Evolutionary conservation across 495 filamentous ascomycete species (phyloP), one percentile per base, ranked within the genome.

Genomic region (Aspergillus hancockii): DNA sequence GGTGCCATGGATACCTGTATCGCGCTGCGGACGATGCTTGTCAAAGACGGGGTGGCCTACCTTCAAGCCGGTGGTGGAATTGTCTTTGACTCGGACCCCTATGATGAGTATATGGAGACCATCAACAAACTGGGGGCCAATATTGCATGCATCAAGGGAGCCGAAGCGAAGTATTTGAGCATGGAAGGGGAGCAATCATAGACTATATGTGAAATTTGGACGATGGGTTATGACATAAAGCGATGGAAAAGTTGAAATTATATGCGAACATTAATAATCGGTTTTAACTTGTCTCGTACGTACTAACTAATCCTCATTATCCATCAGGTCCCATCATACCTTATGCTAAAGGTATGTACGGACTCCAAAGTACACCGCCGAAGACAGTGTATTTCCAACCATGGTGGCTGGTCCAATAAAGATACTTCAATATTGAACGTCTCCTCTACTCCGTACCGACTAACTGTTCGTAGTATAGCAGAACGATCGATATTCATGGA

Each of bases 1-100:
- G 94, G 95, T 9, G 91, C 90, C 13, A 98, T 98, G 94, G 94
- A 98, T 70, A 97, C 93, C 2, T 97, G 93, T 71, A 98, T 98
- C 74, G 94, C 94, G n/a, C 78, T 98, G 58, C 83, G 94, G 40
- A 98, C 94, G 9, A 98, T 98, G 94, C 64, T 97, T 68, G 81
- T 94, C 47, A 98, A 98, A 77, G 89, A 95, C 56, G 90, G 88
- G 0, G 79, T 93, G 40, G 93, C 92, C 21, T 98, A 96, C 74
- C 80, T 98, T 40, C 95, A 98, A 70, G 94, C 94, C 34, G 91
- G 91, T n/a, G 94, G 94, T 41, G 94, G 94, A 16, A 98, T 98
- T 67, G 94, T 98, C 21, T 97, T 94, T 71, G 94, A 98, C 72
- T 93, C 89, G 14, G 94, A 96, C 70, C 86, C 86, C 41, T 91